A percentile compares a stretch with the other conserved stretches of the same genome.
phyloP scores from a whole-genome alignment of 208 protist species.

The Herpetomonas samuelpessoai region DNA sequence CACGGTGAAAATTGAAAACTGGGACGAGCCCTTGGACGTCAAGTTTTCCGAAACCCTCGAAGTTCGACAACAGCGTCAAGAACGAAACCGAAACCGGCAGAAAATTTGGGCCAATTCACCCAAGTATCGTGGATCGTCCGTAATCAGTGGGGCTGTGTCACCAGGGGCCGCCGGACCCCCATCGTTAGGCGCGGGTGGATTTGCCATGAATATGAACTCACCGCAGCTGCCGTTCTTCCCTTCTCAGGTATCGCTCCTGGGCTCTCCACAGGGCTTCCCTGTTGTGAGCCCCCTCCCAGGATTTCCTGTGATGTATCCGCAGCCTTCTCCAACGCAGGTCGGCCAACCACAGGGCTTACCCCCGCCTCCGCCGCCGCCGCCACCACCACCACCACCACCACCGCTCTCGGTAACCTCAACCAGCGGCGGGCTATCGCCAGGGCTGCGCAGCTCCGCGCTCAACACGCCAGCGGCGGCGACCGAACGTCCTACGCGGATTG shows the following conservation, averaged over 20 bases:
- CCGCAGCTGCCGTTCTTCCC: background rate
- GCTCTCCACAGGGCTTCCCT: conserved; percentile 45
- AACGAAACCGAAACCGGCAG: conserved; percentile 83
- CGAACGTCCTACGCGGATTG: conserved; percentile 30
- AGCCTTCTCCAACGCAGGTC: conserved; percentile 11
- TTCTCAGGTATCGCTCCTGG: conserved; percentile 14
- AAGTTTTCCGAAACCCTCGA: conserved; percentile 85
- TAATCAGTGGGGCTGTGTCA: background rate
- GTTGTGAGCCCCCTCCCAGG: conserved; percentile 14
- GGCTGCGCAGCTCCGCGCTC: background rate
- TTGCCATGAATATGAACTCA: background rate
- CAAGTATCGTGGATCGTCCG: conserved; percentile 45
- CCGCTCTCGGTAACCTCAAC: background rate
- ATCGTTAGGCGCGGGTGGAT: background rate
- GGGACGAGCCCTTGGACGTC: conserved; percentile 64
- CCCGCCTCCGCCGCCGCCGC: conserved; percentile 12
- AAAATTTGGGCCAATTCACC: conserved; percentile 66
- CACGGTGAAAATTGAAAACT: conserved; percentile 69
- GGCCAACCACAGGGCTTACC: background rate
- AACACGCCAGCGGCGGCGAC: background rate
- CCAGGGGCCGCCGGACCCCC: background rate
- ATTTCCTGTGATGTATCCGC: conserved; percentile 37
- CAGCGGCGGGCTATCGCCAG: background rate
- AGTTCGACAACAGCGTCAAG: conserved; percentile 83
- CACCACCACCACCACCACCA: conserved; percentile 1